Evolutionary conservation across 2,329 filamentous ascomycete genomes (phyloP), one percentile per base, ranked within the genome.

Genomic region (Massarina eburnea): DNA sequence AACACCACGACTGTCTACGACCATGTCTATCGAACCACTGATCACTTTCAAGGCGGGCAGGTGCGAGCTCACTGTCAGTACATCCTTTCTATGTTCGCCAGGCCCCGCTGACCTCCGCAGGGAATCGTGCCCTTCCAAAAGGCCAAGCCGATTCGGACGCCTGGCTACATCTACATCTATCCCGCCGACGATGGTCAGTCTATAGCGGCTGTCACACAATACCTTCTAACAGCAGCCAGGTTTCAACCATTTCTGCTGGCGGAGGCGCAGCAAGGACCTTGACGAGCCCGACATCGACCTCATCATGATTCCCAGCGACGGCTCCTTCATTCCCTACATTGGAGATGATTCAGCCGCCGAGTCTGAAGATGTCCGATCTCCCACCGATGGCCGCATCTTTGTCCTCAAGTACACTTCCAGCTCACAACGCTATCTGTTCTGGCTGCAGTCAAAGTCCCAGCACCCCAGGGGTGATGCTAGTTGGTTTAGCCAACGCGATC

Each of bases 221-320:
- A 14, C 33, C 17, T 45, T 39, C 59, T 62, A 24, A 67, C 39
- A 26, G 32, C 8, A 14, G 21, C 34, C 55, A 91, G 88, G 96
- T 41, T 82, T 99, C 49, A 80, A 95, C 50, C 91, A 96, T 76
- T 96, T 99, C 76, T 96, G 91, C 81, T 99, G 95, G 95, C 87
- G 91, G 56, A 85, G 89, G 62, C 86, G 94, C 57, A 80, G 78
- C 57, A 81, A 83, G 47, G 77, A 85, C 18, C 73, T 89, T 56
- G 82, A 87, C 52, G 75, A 88, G 48, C 86, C 91, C 46, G 87
- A 94, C 49, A 75, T 96, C 52, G 91, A 99, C 68, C 81, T 99
- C 29, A 83, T 96, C 61, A 96, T 96, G 89, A 85, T 99, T 41
- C 92, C 94, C 18, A 80, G 81, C 43, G 95, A 99, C 70, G 89